phyloP scores from a whole-genome alignment of 1,284 basidiomycete genomes.

The Papiliotrema fonsecae region DNA sequence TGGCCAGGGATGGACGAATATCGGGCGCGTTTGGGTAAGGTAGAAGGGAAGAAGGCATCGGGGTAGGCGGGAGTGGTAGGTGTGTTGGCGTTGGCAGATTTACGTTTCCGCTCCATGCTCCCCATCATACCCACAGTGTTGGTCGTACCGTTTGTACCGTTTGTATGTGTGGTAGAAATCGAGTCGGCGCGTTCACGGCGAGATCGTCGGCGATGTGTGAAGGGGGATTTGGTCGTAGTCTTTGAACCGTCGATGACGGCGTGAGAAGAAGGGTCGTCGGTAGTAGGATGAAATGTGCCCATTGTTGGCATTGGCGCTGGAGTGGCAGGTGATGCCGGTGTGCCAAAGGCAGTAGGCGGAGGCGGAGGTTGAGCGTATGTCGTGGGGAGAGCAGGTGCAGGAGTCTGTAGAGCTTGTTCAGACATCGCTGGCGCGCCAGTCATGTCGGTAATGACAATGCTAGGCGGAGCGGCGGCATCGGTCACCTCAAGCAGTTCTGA shows the following conservation, averaged over 20 bases:
- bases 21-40: conserved; percentile 25
- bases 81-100: conserved; percentile 12
- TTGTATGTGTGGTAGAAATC: conserved; percentile 17
- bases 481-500: background rate
- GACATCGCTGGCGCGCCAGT: background rate
- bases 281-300: conserved; percentile 40
- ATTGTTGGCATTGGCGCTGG: conserved; percentile 18
- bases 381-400: background rate
- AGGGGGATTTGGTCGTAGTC: conserved; percentile 42
- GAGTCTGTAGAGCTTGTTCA: background rate
- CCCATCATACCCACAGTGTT: background rate
- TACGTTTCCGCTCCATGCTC: conserved; percentile 16
- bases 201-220: conserved; percentile 33
- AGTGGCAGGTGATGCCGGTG: background rate
- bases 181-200: conserved; percentile 22
- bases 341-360: background rate
- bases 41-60: conserved; percentile 23
- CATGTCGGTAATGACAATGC: conserved; percentile 12
- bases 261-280: conserved; percentile 35
- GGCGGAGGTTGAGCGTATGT: background rate
- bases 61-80: background rate
- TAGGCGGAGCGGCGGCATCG: conserved; percentile 1
- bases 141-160: too few relatives aligned
- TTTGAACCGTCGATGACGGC: conserved; percentile 43
- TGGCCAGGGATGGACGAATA: conserved; percentile 47